These are phyloP conservation scores for Phyllosticta citribraziliensis DNA, from an alignment of 2,329 filamentous ascomycete species.

Conservation along the genomic window DNA sequence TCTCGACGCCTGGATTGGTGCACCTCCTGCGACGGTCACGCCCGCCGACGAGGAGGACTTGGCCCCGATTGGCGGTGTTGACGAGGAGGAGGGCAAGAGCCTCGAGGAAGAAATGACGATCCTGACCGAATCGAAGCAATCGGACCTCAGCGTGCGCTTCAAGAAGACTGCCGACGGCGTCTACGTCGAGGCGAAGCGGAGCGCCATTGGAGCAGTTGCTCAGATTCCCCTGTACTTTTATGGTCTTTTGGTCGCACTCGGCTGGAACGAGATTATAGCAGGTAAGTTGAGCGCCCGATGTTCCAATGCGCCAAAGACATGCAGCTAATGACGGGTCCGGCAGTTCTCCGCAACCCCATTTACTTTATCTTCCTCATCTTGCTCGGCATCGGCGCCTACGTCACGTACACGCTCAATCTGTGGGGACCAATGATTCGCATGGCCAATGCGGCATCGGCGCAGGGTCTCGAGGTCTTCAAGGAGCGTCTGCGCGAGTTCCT, in stretches of 20 bases:
- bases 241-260: slow-evolving; percentile 72
- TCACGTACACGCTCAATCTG: slow-evolving; percentile 88
- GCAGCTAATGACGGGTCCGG: too few relatives aligned
- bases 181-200: slow-evolving; percentile 94
- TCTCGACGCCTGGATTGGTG: slow-evolving; percentile 75
- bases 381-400: slow-evolving; percentile 64
- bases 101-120: slow-evolving; percentile 94
- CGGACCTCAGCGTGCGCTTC: slow-evolving; percentile 87
- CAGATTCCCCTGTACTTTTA: slow-evolving; percentile 96
- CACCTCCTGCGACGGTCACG: slow-evolving; percentile 63
- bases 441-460: slow-evolving; percentile 75
- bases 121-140: slow-evolving; percentile 79
- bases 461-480: slow-evolving; percentile 86
- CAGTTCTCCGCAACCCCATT: slow-evolving; percentile 86
- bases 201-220: slow-evolving; percentile 88
- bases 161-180: slow-evolving; percentile 98
- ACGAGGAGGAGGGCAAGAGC: slow-evolving; percentile 89
- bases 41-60: slow-evolving; percentile 85
- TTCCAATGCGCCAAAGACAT: too few relatives aligned
- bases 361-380: slow-evolving; percentile 86
- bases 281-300: slow-evolving; percentile 47
- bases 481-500: slow-evolving; percentile 84
- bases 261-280: slow-evolving; percentile 97
- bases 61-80: slow-evolving; percentile 79
- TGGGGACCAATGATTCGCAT: slow-evolving; percentile 95